phyloP scores from a whole-genome alignment of 768 basidiomycete species.

The Xanthoconium stramineum region DNA sequence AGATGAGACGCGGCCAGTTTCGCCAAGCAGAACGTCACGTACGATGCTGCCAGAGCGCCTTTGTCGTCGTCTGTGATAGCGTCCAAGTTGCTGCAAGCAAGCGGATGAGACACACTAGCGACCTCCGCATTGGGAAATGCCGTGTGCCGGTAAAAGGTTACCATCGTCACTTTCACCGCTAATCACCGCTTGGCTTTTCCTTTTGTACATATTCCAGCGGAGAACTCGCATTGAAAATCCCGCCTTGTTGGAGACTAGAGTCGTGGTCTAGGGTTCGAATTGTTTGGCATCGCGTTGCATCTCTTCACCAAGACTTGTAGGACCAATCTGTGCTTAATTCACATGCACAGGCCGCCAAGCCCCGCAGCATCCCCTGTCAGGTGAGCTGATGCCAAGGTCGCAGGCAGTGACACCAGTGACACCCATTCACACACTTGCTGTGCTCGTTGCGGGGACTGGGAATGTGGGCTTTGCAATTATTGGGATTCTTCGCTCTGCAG shows the following conservation, averaged over 20 bases:
- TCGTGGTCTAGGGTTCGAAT: no score
- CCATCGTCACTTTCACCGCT: no score
- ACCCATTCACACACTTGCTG: background rate
- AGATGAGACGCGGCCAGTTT: background rate
- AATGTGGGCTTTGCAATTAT: background rate
- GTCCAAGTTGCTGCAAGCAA: background rate
- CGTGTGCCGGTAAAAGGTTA: background rate
- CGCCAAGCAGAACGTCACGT: background rate
- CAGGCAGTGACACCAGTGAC: background rate
- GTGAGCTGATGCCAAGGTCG: background rate
- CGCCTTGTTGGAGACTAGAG: no score
- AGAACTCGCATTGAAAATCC: background rate
- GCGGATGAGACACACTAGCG: background rate
- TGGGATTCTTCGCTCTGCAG: no score
- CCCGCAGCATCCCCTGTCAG: background rate
- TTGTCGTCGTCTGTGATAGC: constrained; percentile 7
- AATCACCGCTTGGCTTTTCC: background rate
- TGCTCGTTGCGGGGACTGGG: background rate
- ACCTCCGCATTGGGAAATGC: constrained; percentile 14
- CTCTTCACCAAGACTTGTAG: no score
- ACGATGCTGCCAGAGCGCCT: background rate
- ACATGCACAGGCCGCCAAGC: background rate
- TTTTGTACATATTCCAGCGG: background rate
- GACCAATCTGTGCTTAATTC: no score
- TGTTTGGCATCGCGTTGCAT: no score